Evolutionary conservation across 139 green algal species (phyloP), one percentile per base, ranked within the genome.

Genomic region (Auxenochlorella protothecoides): DNA sequence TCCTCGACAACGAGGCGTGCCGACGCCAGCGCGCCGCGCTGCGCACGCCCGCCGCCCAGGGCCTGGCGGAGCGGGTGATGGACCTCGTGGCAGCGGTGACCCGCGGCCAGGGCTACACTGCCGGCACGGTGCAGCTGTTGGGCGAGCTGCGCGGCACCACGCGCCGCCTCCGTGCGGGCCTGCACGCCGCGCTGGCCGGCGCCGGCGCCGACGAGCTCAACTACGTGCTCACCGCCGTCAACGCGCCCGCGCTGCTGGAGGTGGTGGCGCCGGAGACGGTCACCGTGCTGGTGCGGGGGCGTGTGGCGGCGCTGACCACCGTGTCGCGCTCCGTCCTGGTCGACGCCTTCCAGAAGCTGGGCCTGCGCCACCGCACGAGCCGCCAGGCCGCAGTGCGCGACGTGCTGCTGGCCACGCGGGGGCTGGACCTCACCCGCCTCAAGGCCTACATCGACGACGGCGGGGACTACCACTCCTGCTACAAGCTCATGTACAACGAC

Each of bases 401-500:
- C 55, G 72, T 89, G 11, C 65, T 88, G 27, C 64, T 84, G 15
- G 56, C 62, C 53, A 89, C 85, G 2, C 61, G 74, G 5, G 79
- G 82, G 10, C n/a, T 75, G 16, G 74, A 89, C 55, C 78, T 89
- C 11, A 88, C 85, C 3, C 59, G 70, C 55, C 70, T 89, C 11
- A 89, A 89, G 64, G 76, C 71, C 27, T 77, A 78, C 16, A 63
- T 88, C 52, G 80, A 88, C 68, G 77, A 86, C 51, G 82, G 83
- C 0, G 83, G 79, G 2, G 81, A 87, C 74, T 87, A 87, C 73
- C 83, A 89, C 72, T 84, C 78, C 27, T 78, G 78, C 63, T 87
- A 84, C 76, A 88, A 88, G 73, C 75, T 89, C 14, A 14, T 80
- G 4, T 87, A 85, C 78, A 67, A 81, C 61, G 85, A 89, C 72